Base-by-base conservation (phyloP, 2,329 filamentous ascomycete species). In the Rachicladosporium sp. region DNA sequence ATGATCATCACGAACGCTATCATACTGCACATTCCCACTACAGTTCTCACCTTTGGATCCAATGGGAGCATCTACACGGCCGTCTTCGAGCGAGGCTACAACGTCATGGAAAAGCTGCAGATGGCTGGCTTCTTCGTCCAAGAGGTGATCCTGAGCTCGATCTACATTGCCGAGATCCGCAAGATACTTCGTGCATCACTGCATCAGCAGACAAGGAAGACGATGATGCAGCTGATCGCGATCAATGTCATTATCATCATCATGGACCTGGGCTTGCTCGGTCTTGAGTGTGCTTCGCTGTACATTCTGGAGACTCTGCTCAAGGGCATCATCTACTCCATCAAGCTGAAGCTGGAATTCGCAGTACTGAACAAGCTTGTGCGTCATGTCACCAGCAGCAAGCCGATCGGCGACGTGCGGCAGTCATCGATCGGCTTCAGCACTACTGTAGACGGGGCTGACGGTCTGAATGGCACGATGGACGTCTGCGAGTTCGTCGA, bases 1-100 rank as follows among this genome's bases (percentile, higher is more conserved):
- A 75, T 80, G 68, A 79, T 81, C 42, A 64, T 76, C 31, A 50
- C 65, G 43, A 68, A 78, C 48, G 65, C 63, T 11, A 46, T 76
- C 30, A 40, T 76, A 7, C 56, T 75, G 15, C 71, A 78, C 46
- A 57, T 71, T 0, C 65, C 69, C 0, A 72, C 71, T 4, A 70
- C 68, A 0, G 63, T 78, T 2, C 55, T 80, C 23, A 70, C 71
- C 2, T 76, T 67, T 43, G 74, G 69, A 8, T 61, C 68, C 1
- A 71, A 71, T 46, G 59, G 59, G 1, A 45, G 41, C 29, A 38
- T 39, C 27, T 21, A 38, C n/a, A 49, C 42, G 6, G 33, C 37
- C 21, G 33, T 33, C 9, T 68, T 61, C 40, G 58, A 60, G 41
- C 44, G 45, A 11, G 57, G 55, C 13, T 66, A 66, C 47, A 59